Conservation (phyloP, 176 grass and related monocot species). For the Eleusine indica region DNA sequence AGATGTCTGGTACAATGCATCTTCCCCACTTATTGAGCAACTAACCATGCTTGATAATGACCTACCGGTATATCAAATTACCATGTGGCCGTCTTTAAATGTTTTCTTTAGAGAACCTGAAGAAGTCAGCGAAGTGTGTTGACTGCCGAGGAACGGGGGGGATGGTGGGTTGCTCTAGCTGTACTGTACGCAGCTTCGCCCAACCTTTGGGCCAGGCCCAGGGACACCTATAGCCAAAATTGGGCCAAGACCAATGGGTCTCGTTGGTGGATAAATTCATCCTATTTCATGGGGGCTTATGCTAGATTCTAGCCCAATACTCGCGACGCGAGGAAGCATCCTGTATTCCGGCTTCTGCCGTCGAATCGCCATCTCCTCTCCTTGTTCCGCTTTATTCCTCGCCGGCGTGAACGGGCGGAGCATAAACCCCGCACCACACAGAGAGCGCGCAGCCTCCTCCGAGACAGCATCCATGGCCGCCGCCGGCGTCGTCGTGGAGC, state of each 20-base stretch:
- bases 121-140: not conserved
- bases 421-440: not conserved
- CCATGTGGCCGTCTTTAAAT: not conserved
- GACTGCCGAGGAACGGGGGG: not conserved
- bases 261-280: not conserved
- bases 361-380: not conserved
- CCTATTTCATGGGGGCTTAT: no score
- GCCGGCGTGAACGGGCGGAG: slow-evolving; percentile 24
- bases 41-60: not conserved
- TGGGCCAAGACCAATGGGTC: no score
- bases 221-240: not conserved
- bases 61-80: not conserved
- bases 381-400: slow-evolving; percentile 26
- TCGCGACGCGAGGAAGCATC: not conserved
- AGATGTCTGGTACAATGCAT: not conserved
- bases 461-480: slow-evolving; percentile 52
- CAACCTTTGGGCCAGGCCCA: not conserved
- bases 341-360: not conserved
- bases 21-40: not conserved
- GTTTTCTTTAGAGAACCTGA: not conserved
- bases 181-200: not conserved
- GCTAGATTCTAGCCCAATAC: not conserved
- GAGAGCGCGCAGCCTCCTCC: not conserved
- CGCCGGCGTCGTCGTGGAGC: slow-evolving; percentile 45
- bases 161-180: no score